Percentiles rank a stretch among this genome's conserved stretches.
phyloP scores from a whole-genome alignment of 176 grass and related monocot species.

The Carex pumila region DNA sequence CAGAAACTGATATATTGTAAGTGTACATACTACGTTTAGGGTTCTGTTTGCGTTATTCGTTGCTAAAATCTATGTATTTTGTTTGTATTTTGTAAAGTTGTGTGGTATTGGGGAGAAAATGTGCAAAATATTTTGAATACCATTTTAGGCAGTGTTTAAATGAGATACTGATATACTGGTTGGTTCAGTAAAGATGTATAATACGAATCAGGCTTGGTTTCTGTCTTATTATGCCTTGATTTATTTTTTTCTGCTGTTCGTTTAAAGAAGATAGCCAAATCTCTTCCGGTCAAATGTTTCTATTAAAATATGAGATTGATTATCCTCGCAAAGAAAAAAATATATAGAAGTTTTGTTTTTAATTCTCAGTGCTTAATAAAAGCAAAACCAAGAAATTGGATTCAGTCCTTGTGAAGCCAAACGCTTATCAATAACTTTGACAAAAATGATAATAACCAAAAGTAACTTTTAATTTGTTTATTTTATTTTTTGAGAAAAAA shows the following conservation, averaged over 20 bases:
- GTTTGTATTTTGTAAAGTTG: not conserved
- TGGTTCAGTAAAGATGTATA: not conserved
- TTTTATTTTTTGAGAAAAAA: too few species aligned
- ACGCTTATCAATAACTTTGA: too few species aligned
- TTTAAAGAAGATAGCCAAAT: not conserved
- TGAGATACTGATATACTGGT: not conserved
- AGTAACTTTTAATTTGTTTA: too few species aligned
- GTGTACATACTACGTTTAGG: slow-evolving; percentile 23
- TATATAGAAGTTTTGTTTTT: too few species aligned
- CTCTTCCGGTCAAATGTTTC: not conserved
- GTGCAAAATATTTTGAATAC: not conserved
- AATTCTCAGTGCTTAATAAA: too few species aligned
- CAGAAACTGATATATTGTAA: slow-evolving; percentile 3
- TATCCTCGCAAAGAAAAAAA: not conserved
- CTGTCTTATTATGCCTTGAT: not conserved
- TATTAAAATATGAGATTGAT: not conserved
- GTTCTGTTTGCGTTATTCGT: not conserved
- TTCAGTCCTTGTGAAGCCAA: too few species aligned
- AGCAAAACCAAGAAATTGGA: too few species aligned
- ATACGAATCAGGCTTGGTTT: not conserved
- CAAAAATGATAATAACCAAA: too few species aligned
- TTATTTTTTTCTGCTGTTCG: not conserved
- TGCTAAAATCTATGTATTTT: not conserved
- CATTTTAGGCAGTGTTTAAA: not conserved
- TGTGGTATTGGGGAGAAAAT: not conserved